These are phyloP conservation scores for Penicillium sp. DNA, from an alignment of 2,329 filamentous ascomycete genomes.

Conservation along the genomic window DNA sequence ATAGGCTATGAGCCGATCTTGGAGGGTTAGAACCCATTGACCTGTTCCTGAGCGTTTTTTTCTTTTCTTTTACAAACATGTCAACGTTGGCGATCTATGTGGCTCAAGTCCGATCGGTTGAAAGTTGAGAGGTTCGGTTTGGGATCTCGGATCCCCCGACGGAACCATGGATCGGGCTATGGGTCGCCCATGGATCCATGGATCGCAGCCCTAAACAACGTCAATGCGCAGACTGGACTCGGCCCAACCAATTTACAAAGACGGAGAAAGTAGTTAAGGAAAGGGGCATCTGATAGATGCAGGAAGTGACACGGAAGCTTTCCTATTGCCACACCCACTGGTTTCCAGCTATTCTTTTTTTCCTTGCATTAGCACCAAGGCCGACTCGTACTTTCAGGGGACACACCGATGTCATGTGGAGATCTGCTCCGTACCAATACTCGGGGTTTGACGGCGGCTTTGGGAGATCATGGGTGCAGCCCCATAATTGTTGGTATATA, in stretches of 20 bases:
- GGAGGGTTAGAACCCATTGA: not conserved
- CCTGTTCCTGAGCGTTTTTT: too few relatives aligned
- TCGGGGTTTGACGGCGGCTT: constrained; percentile 4
- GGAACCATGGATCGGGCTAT: constrained; percentile 1
- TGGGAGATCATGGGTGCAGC: constrained; percentile 3
- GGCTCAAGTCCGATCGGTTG: not conserved
- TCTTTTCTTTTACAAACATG: too few relatives aligned
- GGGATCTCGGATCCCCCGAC: constrained; percentile 6
- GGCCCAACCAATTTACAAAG: constrained; percentile 7
- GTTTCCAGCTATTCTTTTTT: constrained; percentile 20
- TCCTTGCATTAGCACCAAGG: constrained; percentile 24
- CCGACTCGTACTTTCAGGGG: constrained; percentile 8
- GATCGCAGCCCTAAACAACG: constrained; percentile 9
- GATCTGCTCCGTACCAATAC: constrained; percentile 4
- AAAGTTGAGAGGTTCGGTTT: constrained; percentile 7
- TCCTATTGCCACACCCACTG: constrained; percentile 23
- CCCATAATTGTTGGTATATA: constrained; percentile 6
- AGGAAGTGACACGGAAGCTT: constrained; percentile 15
- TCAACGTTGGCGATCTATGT: not conserved
- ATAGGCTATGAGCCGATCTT: not conserved
- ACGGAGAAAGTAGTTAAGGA: not conserved
- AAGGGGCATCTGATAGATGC: constrained; percentile 16
- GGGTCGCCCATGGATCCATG: not conserved
- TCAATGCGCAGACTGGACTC: constrained; percentile 13
- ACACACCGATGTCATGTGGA: constrained; percentile 10